phyloP scores from a whole-genome alignment of 306 rosid species.

The Glycine tomentella region DNA sequence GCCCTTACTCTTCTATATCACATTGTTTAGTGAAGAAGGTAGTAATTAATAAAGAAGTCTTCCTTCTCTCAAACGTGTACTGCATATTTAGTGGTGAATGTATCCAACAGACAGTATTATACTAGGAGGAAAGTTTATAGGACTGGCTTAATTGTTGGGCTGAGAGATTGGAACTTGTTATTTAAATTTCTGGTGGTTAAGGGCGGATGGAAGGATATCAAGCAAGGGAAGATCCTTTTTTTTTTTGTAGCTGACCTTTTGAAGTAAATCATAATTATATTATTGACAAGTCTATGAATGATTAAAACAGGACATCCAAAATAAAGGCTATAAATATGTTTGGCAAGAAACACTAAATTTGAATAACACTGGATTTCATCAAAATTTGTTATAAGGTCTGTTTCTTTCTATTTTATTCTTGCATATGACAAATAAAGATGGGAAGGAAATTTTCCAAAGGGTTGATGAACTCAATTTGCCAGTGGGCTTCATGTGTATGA shows the following conservation, averaged over 20 bases:
- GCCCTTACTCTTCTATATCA: background rate
- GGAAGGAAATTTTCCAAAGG: conserved; percentile 71
- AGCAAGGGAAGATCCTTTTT: background rate
- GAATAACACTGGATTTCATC: background rate
- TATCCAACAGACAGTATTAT: background rate
- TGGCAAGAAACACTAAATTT: conserved; percentile 16
- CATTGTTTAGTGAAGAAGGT: conserved; percentile 8
- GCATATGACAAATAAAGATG: conserved; percentile 91
- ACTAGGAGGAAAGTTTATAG: background rate
- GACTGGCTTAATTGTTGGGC: background rate
- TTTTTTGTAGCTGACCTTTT: conserved; percentile 21
- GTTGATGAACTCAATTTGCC: conserved; percentile 89
- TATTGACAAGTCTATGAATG: background rate
- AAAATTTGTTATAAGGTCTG: background rate
- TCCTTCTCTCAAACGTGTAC: background rate
- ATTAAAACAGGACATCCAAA: background rate
- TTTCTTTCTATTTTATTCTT: background rate
- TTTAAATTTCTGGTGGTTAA: conserved; percentile 17
- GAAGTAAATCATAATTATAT: background rate
- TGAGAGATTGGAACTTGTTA: conserved; percentile 4
- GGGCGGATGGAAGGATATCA: conserved; percentile 15
- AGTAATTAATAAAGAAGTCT: background rate
- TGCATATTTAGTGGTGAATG: conserved; percentile 7
- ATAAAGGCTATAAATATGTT: background rate
- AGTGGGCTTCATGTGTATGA: conserved; percentile 91